Base-by-base conservation (phyloP, 108 stramenopile species). In the Cyclotella baltica region DNA sequence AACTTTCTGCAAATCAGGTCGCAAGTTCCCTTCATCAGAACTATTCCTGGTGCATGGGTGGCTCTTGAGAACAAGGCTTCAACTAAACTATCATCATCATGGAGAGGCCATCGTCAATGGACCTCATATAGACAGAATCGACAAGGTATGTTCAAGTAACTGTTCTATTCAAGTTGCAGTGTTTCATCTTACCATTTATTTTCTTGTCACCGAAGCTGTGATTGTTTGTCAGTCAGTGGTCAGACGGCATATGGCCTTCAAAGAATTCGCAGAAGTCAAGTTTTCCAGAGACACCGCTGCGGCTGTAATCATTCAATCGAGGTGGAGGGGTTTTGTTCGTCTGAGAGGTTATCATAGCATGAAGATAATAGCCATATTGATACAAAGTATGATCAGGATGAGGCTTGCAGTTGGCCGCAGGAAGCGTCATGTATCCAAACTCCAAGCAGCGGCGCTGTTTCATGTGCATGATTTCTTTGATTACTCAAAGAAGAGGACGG, bases 1-100 rank as follows among this genome's bases (percentile, higher is more conserved):
- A 19, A 52, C n/a, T 52, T 52, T 8, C 4, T 52, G 20, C 10
- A 52, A 4, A 52, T 52, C 20, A 11, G 51, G 4, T 20, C 51
- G n/a, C 51, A 52, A 4, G 19, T 52, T 22, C 20, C 51, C 19
- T 52, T 52, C 51, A 52, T 52, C n/a, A 52, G 20, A 52, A 20
- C 51, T 52, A 52, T 52, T 52, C 51, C 51, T 52, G 51, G 51
- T 52, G 51, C 51, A 52, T 52, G 51, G 51, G 4, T 52, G 51
- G 20, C n/a, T 19, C n/a, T 52, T 4, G 20, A 4, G 10, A 22
- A 20, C 4, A 52, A n/a, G 51, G 51, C 51, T 20, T 8, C 51
- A 8, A 52, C 51, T 16, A 52, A 52, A 22, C 9, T 52, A n/a
- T 20, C 10, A 52, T 52, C 51, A 52, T 22, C n/a, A 16, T 52